These are phyloP conservation scores for Aspergillus piperis DNA, from an alignment of 2,329 filamentous ascomycete genomes.

Conservation along the genomic window DNA sequence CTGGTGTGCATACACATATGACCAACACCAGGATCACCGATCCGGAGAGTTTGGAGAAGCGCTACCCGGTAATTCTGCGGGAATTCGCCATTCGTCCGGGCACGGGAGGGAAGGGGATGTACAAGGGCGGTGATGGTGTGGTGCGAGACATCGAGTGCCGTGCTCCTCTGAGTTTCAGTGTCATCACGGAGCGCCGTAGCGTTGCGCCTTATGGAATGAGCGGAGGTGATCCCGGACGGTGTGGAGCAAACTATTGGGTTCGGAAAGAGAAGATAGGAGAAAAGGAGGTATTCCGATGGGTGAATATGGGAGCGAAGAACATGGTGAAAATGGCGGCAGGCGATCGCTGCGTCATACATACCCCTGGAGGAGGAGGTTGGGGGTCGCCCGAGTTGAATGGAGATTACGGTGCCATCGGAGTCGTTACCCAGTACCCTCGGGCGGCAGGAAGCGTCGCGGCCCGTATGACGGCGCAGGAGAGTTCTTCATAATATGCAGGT, in stretches of 20 bases:
- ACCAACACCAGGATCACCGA: conserved; percentile 84
- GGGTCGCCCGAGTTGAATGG: conserved; percentile 6
- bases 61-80: conserved; percentile 71
- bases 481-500: neutral
- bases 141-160: conserved; percentile 79
- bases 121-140: conserved; percentile 73
- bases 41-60: conserved; percentile 74
- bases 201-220: conserved; percentile 28
- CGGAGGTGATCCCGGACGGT: conserved; percentile 35
- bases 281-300: conserved; percentile 7
- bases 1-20: conserved; percentile 77
- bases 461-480: neutral
- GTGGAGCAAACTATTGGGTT: conserved; percentile 65
- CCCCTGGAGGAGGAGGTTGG: conserved; percentile 29
- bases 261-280: conserved; percentile 2
- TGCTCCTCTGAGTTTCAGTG: conserved; percentile 39
- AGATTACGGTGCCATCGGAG: neutral
- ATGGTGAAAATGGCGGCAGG: conserved; percentile 25
- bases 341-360: conserved; percentile 27
- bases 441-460: neutral
- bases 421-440: neutral
- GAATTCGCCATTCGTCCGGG: conserved; percentile 66
- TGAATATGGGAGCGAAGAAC: conserved; percentile 29
- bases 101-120: conserved; percentile 65
- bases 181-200: conserved; percentile 27